Conservation (phyloP, 495 filamentous ascomycete species). For the Aspergillus indologenus region DNA sequence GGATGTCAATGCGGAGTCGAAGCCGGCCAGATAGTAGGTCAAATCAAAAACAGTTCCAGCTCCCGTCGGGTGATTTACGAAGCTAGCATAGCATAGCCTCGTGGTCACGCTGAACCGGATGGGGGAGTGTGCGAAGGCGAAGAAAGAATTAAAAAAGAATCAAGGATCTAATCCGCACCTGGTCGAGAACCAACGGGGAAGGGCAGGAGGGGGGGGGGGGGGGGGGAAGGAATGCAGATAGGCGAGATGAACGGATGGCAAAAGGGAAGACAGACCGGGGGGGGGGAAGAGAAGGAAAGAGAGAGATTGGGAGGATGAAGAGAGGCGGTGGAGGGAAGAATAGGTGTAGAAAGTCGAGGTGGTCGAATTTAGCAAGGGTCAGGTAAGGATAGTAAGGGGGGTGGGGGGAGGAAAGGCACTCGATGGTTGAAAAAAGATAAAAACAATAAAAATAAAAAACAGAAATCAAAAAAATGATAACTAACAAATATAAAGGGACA, state of each 20-base stretch:
- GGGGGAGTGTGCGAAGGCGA: constrained; percentile 3
- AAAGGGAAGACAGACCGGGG: constrained; percentile 14
- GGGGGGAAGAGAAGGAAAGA: constrained; percentile 28
- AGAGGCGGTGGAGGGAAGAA: constrained; percentile 23
- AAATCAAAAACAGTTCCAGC: constrained; percentile 26
- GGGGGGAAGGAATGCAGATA: constrained; percentile 25
- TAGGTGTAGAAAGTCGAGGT: constrained; percentile 24
- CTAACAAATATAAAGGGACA: constrained; percentile 14
- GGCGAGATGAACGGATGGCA: constrained; percentile 11
- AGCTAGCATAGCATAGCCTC: constrained; percentile 35
- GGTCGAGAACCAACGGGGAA: constrained; percentile 11
- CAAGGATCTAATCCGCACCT: constrained; percentile 16
- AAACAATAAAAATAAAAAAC: constrained; percentile 16
- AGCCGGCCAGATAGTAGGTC: constrained; percentile 24
- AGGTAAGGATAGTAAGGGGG: constrained; percentile 22
- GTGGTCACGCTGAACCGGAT: constrained; percentile 24
- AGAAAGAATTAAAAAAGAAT: constrained; percentile 4
- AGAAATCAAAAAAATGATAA: constrained; percentile 8
- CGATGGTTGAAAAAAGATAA: constrained; percentile 4
- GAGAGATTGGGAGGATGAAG: constrained; percentile 18
- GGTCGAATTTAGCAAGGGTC: constrained; percentile 31
- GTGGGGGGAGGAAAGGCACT: constrained; percentile 6
- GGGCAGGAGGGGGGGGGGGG: constrained; percentile 9
- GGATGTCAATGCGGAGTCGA: constrained; percentile 22
- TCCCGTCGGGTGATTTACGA: constrained; percentile 33